Conservation (phyloP, 2,329 filamentous ascomycete species). For the Aspergillaceae sp. region DNA sequence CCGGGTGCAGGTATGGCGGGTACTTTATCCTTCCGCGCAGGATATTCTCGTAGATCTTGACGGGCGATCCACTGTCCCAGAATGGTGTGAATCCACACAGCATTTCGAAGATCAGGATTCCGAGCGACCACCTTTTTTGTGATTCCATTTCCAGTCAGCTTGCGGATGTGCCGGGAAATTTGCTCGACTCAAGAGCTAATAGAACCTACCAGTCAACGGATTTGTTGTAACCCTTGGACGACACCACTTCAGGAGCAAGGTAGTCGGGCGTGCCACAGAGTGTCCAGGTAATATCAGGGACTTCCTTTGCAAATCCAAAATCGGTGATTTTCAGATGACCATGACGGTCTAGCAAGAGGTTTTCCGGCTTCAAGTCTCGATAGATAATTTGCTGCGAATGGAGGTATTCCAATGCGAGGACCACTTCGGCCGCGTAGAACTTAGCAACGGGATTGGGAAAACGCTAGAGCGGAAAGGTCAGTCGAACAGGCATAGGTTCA, state of each 20-base stretch:
- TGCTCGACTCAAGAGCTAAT: neutral
- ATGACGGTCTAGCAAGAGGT: constrained; percentile 81
- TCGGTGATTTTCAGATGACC: constrained; percentile 96
- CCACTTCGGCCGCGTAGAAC: constrained; percentile 97
- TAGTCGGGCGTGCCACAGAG: constrained; percentile 97
- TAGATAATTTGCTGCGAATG: constrained; percentile 96
- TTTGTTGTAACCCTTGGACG: constrained; percentile 98
- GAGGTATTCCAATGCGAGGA: constrained; percentile 87
- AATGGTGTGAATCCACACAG: constrained; percentile 97
- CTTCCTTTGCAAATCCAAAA: constrained; percentile 97
- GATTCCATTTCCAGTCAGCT: constrained; percentile 2
- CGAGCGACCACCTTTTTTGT: constrained; percentile 78
- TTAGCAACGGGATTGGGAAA: constrained; percentile 98
- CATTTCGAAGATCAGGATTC: constrained; percentile 99
- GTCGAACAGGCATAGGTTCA: neutral
- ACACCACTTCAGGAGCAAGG: constrained; percentile 94
- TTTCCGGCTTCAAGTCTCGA: constrained; percentile 92
- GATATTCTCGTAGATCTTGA: constrained; percentile 99
- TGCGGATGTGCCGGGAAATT: neutral
- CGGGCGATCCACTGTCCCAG: constrained; percentile 94
- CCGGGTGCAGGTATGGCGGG: constrained; percentile 86
- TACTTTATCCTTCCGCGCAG: constrained; percentile 94
- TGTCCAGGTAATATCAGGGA: constrained; percentile 98
- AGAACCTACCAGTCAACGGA: constrained; percentile 86
- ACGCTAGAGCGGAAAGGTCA: constrained; percentile 49